Evolutionary conservation across 2,329 filamentous ascomycete species (phyloP).

Genomic region (Colletotrichum scovillei): DNA sequence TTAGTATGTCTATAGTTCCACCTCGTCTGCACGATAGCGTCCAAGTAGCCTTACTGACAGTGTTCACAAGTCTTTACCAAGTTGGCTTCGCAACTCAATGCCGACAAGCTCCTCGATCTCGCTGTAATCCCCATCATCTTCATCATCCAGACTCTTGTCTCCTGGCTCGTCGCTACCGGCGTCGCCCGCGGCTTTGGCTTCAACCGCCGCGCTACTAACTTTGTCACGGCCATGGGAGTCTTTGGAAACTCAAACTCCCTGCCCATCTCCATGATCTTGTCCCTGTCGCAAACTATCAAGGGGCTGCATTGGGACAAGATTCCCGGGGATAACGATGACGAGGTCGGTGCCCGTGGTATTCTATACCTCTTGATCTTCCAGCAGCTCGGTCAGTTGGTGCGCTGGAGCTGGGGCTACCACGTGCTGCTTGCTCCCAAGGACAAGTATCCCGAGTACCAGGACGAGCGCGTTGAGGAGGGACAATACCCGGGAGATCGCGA

Average conservation of each 20-base stretch:
- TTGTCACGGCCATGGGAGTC: constrained; percentile 95
- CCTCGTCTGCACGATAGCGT: not conserved
- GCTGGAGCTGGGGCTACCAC: constrained; percentile 99
- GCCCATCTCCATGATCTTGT: constrained; percentile 94
- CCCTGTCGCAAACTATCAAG: constrained; percentile 89
- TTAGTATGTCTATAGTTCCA: constrained; percentile 71
- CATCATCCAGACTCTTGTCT: constrained; percentile 85
- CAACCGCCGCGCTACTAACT: constrained; percentile 87
- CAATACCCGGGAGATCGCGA: constrained; percentile 67
- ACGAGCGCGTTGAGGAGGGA: constrained; percentile 66
- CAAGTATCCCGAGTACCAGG: constrained; percentile 73
- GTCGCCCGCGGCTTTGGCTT: constrained; percentile 84
- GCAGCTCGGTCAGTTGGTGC: constrained; percentile 92
- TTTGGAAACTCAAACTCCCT: constrained; percentile 99
- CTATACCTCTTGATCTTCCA: constrained; percentile 97
- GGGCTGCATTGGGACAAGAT: constrained; percentile 95
- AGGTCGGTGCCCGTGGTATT: constrained; percentile 93
- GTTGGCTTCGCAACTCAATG: constrained; percentile 91
- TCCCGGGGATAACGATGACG: constrained; percentile 92
- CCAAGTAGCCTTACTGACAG: constrained; percentile 36
- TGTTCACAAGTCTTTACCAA: constrained; percentile 85
- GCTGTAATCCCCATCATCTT: constrained; percentile 97
- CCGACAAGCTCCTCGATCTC: constrained; percentile 88
- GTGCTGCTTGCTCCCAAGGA: constrained; percentile 89
- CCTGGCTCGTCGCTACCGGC: constrained; percentile 78